A percentile compares a stretch with the other conserved stretches of the same genome.
Evolutionary conservation across 176 grass and related monocot species (phyloP).

Genomic region (Otatea glauca): DNA sequence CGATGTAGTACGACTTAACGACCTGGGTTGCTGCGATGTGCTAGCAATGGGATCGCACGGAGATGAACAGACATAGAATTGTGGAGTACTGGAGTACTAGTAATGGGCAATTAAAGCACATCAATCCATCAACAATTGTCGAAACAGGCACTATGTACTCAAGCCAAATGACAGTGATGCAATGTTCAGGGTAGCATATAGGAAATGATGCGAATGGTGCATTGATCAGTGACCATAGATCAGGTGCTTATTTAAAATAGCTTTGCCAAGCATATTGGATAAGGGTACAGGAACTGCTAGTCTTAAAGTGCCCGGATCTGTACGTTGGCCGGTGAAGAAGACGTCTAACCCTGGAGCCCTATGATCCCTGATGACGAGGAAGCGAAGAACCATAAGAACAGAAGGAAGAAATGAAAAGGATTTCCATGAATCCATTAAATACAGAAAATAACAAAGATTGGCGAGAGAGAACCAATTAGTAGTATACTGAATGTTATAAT

Average conservation of each 20-base stretch:
- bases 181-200: slow-evolving; percentile 31
- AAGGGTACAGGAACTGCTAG: neutral
- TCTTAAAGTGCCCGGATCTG: slow-evolving; percentile 3
- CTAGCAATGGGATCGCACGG: too few species aligned
- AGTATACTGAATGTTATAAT: neutral
- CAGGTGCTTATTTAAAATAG: slow-evolving; percentile 43
- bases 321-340: neutral
- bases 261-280: neutral
- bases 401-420: neutral
- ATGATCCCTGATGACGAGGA: slow-evolving; percentile 63
- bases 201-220: neutral
- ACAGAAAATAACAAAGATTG: neutral
- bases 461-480: neutral
- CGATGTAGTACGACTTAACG: too few species aligned
- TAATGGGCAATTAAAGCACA: neutral
- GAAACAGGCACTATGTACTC: neutral
- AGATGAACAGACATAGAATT: too few species aligned
- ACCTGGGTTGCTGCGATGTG: too few species aligned
- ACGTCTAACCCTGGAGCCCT: slow-evolving; percentile 67
- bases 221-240: slow-evolving; percentile 35
- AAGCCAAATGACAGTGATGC: slow-evolving; percentile 9
- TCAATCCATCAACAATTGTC: neutral
- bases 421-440: neutral
- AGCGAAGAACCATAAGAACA: neutral
- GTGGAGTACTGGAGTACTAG: too few species aligned